phyloP scores from a whole-genome alignment of 2,329 filamentous ascomycete species.

The Neonectria hederae region DNA sequence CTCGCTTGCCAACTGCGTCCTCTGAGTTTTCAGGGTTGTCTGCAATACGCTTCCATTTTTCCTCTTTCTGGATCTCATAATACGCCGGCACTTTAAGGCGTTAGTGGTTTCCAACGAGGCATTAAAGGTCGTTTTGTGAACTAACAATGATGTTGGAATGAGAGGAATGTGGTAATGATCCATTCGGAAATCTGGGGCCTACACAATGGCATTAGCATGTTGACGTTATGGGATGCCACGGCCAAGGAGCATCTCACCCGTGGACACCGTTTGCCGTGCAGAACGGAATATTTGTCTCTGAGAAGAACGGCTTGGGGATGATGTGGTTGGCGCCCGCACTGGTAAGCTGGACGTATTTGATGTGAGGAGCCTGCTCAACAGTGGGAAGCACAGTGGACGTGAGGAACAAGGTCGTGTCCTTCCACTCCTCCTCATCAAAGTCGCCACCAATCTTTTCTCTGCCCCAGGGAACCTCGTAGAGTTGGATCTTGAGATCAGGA shows the following conservation, averaged over 20 bases:
- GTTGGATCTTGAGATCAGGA: slow-evolving; percentile 55
- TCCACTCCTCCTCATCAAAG: slow-evolving; percentile 53
- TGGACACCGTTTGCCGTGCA: slow-evolving; percentile 68
- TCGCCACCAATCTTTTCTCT: slow-evolving; percentile 34
- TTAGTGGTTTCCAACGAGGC: background rate
- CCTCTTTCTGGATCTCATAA: slow-evolving; percentile 54
- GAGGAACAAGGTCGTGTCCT: slow-evolving; percentile 59
- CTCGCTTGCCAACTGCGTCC: slow-evolving; percentile 58
- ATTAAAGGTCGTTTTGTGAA: background rate
- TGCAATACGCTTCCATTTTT: slow-evolving; percentile 52
- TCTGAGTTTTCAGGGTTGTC: slow-evolving; percentile 42
- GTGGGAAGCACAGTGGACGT: slow-evolving; percentile 55
- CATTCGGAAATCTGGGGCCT: slow-evolving; percentile 68
- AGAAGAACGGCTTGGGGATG: slow-evolving; percentile 57
- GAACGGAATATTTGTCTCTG: slow-evolving; percentile 60
- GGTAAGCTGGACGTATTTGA: slow-evolving; percentile 63
- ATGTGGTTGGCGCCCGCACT: slow-evolving; percentile 65
- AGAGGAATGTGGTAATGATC: slow-evolving; percentile 62
- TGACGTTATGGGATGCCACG: background rate
- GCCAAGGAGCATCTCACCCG: slow-evolving; percentile 50
- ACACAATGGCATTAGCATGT: background rate
- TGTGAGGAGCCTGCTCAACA: slow-evolving; percentile 53
- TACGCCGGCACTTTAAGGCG: slow-evolving; percentile 54
- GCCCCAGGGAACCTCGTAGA: slow-evolving; percentile 43
- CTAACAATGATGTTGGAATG: slow-evolving; percentile 59